Evolutionary conservation across 2,329 filamentous ascomycete genomes (phyloP).

Genomic region (Aspergillus pseudonomiae): DNA sequence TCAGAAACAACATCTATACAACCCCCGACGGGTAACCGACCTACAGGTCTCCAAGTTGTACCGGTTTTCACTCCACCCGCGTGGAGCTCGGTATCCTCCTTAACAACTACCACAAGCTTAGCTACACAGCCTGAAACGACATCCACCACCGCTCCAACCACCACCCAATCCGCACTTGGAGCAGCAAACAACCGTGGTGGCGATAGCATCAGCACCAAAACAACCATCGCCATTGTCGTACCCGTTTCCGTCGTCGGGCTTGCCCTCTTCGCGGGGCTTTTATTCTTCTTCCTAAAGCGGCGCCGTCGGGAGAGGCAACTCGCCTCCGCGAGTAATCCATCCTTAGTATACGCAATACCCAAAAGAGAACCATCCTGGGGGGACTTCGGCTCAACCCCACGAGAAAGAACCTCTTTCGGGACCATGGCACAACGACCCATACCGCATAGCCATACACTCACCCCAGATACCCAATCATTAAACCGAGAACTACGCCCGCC

Average conservation of each 20-base stretch:
- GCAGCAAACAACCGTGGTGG: not conserved
- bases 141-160: not conserved
- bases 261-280: conserved; percentile 25
- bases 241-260: conserved; percentile 34
- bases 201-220: conserved; percentile 21
- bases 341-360: conserved; percentile 3
- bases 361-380: conserved; percentile 13
- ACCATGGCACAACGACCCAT: not conserved
- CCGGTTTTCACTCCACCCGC: not conserved
- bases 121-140: not conserved
- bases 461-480: conserved; percentile 1
- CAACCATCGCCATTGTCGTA: conserved; percentile 37
- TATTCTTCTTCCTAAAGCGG: conserved; percentile 31
- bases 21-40: not conserved
- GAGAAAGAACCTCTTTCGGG: not conserved
- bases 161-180: not conserved
- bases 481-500: not conserved
- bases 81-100: not conserved
- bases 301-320: conserved; percentile 19
- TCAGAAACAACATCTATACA: not conserved
- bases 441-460: not conserved
- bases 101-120: not conserved
- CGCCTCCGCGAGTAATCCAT: not conserved
- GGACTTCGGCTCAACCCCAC: not conserved
- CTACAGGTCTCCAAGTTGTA: not conserved